Evolutionary conservation across 768 basidiomycete species (phyloP).

Genomic region (Vishniacozyma victoriae): DNA sequence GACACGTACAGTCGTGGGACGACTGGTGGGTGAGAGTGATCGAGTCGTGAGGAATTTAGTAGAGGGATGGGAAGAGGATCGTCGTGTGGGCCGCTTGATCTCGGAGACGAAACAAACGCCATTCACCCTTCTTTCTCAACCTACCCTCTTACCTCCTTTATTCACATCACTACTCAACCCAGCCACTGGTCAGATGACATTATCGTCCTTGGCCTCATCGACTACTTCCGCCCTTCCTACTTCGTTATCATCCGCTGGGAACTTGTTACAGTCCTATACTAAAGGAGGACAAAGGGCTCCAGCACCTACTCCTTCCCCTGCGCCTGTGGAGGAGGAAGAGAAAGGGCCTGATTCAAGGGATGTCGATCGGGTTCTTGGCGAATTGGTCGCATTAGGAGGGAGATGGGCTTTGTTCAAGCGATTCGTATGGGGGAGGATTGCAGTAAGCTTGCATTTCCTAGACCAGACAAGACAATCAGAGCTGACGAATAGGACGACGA

Average conservation of each 20-base stretch:
- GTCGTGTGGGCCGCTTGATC: conserved; percentile 62
- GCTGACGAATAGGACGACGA: conserved; percentile 14
- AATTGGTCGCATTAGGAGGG: conserved; percentile 80
- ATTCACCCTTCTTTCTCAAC: conserved; percentile 38
- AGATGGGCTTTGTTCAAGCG: conserved; percentile 86
- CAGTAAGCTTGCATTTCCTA: conserved; percentile 51
- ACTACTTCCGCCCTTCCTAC: conserved; percentile 30
- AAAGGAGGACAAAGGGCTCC: conserved; percentile 25
- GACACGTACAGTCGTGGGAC: conserved; percentile 69
- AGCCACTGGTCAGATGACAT: conserved; percentile 19
- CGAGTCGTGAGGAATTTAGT: conserved; percentile 68
- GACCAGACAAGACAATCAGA: no score
- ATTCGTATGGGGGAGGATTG: conserved; percentile 70
- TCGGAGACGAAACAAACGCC: conserved; percentile 45
- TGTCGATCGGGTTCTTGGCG: conserved; percentile 81
- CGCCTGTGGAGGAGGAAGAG: conserved; percentile 24
- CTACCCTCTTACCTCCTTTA: conserved; percentile 28
- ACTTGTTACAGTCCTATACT: conserved; percentile 40
- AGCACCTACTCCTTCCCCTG: conserved; percentile 7
- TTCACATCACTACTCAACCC: conserved; percentile 30
- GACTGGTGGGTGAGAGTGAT: conserved; percentile 80
- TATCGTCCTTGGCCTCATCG: conserved; percentile 26
- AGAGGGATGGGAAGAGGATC: conserved; percentile 86
- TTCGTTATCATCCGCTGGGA: conserved; percentile 36
- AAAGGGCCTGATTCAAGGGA: conserved; percentile 73